Evolutionary conservation across 306 rosid genomes (phyloP).

Genomic region (Geum urbanum): DNA sequence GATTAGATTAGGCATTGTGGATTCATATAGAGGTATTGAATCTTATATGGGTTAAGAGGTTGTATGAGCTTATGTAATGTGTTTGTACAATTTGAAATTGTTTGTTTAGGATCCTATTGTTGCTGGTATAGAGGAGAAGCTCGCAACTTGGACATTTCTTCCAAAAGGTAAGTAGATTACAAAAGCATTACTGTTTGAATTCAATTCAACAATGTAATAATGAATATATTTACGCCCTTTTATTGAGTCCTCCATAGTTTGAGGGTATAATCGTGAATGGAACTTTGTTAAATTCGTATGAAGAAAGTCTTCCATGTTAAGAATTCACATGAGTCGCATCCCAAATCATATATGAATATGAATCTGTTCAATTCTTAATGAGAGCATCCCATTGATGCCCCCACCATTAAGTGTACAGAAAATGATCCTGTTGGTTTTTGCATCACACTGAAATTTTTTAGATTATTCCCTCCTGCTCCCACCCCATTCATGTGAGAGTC

Average conservation of each 20-base stretch:
- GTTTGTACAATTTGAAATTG: slow-evolving; percentile 11
- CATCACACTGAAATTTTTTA: background rate
- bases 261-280: background rate
- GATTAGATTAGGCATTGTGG: background rate
- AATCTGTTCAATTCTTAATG: background rate
- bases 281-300: background rate
- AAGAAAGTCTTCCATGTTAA: too few species aligned
- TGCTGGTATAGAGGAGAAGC: slow-evolving; percentile 90
- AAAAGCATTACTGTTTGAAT: background rate
- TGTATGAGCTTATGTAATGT: background rate
- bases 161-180: slow-evolving; percentile 71
- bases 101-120: slow-evolving; percentile 74
- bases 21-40: background rate
- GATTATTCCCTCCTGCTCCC: background rate
- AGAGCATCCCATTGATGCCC: background rate
- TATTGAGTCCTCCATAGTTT: background rate
- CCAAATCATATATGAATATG: too few species aligned
- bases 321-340: too few species aligned
- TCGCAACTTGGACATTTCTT: slow-evolving; percentile 93
- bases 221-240: background rate
- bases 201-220: background rate
- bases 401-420: background rate
- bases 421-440: background rate
- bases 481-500: background rate
- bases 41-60: too few species aligned